A percentile compares a stretch with the other conserved stretches of the same genome.
phyloP scores from a whole-genome alignment of 805 yeast genomes.

The Dipodascus geniculatus region DNA sequence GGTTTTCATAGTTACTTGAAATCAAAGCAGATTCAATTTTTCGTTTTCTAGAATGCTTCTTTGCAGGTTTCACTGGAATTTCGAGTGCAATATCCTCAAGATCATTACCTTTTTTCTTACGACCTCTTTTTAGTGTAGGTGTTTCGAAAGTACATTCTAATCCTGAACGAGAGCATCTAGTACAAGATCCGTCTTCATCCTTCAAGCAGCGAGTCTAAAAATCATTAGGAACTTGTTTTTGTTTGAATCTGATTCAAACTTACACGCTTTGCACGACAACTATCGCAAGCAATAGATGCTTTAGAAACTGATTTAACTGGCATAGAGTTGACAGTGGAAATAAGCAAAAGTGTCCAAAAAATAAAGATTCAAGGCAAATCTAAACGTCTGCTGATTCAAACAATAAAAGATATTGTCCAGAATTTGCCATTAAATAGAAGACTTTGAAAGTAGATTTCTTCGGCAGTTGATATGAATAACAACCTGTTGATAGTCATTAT shows the following conservation, averaged over 20 bases:
- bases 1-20: too few species aligned
- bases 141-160: background rate
- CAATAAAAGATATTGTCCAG: background rate
- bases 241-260: background rate
- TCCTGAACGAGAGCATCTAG: background rate
- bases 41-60: background rate
- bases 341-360: background rate
- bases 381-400: too few species aligned
- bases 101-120: background rate
- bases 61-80: background rate
- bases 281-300: background rate
- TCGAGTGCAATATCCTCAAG: background rate
- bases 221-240: background rate
- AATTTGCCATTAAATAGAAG: too few species aligned
- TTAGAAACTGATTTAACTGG: background rate
- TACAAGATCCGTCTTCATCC: background rate
- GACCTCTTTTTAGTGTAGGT: background rate
- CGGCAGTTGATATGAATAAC: too few species aligned
- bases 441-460: too few species aligned
- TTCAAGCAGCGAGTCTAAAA: background rate
- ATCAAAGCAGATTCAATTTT: too few species aligned
- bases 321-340: background rate
- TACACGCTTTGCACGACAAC: background rate
- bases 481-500: too few species aligned
- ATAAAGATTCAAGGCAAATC: background rate